Evolutionary conservation across 352 stramenopile species (phyloP).

Genomic region (Aphanomyces stellatus): DNA sequence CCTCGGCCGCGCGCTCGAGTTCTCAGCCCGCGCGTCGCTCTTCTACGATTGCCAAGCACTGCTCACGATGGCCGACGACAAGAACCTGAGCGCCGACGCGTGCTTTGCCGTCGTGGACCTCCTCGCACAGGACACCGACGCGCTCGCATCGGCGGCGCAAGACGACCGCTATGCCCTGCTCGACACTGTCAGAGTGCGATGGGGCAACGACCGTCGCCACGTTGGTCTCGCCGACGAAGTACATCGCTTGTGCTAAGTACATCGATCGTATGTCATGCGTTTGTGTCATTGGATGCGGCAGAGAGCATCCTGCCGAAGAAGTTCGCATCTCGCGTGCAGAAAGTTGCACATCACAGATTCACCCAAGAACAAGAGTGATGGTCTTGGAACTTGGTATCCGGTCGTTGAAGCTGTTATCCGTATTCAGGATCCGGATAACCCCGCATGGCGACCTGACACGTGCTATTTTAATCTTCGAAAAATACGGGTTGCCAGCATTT

Average conservation of each 20-base stretch:
- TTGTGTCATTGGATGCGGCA: neutral
- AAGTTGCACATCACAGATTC: neutral
- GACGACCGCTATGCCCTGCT: neutral
- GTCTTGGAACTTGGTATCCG: too few species aligned
- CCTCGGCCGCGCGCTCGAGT: neutral
- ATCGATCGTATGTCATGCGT: neutral
- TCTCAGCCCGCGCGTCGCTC: neutral
- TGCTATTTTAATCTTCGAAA: neutral
- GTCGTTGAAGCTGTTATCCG: too few species aligned
- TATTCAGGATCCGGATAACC: too few species aligned
- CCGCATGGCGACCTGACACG: too few species aligned
- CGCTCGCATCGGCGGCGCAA: too few species aligned
- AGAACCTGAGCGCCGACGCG: neutral
- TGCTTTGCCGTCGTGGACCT: neutral
- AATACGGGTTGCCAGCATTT: neutral
- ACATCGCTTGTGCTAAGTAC: neutral
- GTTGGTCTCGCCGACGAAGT: neutral
- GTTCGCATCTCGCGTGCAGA: too few species aligned
- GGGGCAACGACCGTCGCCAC: too few species aligned
- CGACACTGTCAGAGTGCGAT: neutral
- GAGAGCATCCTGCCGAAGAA: too few species aligned
- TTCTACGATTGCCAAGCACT: slow-evolving; percentile 1
- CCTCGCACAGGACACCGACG: too few species aligned
- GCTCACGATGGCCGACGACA: neutral
- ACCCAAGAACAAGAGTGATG: too few species aligned